Evolutionary conservation across 2,329 filamentous ascomycete genomes (phyloP).

Genomic region (Arthrobotrys iridis): DNA sequence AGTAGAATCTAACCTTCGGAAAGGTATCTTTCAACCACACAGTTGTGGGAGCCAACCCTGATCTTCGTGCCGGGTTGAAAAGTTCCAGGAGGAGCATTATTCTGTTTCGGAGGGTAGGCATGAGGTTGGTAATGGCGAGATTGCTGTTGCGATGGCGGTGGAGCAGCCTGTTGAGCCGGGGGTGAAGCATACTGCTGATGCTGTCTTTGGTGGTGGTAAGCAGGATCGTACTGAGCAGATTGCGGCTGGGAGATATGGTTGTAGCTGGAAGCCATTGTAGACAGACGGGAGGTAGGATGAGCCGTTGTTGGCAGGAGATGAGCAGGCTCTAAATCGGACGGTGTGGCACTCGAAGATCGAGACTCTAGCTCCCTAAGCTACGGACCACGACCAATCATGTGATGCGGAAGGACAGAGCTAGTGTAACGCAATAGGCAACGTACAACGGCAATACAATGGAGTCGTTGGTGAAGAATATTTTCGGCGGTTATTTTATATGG

Average conservation of each 20-base stretch:
- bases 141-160: constrained; percentile 32
- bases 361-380: constrained; percentile 12
- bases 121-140: constrained; percentile 54
- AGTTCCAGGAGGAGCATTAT: constrained; percentile 73
- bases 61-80: constrained; percentile 96
- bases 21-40: constrained; percentile 95
- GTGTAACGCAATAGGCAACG: not conserved
- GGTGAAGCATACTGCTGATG: constrained; percentile 34
- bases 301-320: constrained; percentile 33
- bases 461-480: not conserved
- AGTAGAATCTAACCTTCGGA: constrained; percentile 72
- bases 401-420: not conserved
- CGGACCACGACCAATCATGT: constrained; percentile 11
- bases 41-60: constrained; percentile 89
- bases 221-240: constrained; percentile 34
- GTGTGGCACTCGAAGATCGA: constrained; percentile 23
- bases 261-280: constrained; percentile 53
- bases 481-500: not conserved
- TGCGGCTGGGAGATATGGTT: constrained; percentile 39
- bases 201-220: constrained; percentile 12
- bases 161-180: constrained; percentile 14
- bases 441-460: constrained; percentile 8
- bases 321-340: constrained; percentile 16
- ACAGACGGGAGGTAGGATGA: constrained; percentile 53
- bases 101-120: constrained; percentile 55